Evolutionary conservation across 306 rosid genomes (phyloP).

Genomic region (Trifolium fragiferum): DNA sequence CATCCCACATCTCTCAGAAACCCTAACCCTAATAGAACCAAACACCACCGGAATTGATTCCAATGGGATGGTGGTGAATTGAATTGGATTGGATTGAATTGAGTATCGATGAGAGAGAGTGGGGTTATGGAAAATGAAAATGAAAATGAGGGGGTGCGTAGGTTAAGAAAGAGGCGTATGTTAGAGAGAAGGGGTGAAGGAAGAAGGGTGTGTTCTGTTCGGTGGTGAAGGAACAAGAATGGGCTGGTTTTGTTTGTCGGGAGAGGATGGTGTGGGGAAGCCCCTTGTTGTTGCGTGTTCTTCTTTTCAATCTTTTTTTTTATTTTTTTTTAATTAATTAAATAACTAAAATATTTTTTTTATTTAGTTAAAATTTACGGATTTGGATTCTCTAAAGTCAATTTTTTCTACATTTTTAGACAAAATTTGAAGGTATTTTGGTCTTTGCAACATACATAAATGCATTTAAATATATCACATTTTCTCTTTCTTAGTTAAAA

Average conservation of each 20-base stretch:
- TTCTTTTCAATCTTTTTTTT: conserved; percentile 44
- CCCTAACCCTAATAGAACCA: conserved; percentile 52
- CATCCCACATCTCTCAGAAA: conserved; percentile 95
- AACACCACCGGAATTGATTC: too few species aligned
- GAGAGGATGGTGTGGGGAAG: conserved; percentile 65
- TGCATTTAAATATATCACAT: too few species aligned
- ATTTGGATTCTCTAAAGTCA: too few species aligned
- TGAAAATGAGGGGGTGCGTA: conserved; percentile 41
- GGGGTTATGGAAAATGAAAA: conserved; percentile 20
- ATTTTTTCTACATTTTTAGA: too few species aligned
- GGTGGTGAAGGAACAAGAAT: conserved; percentile 74
- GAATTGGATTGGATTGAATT: too few species aligned
- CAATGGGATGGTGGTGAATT: too few species aligned
- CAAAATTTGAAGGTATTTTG: too few species aligned
- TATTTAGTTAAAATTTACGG: too few species aligned
- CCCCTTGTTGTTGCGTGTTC: conserved; percentile 50
- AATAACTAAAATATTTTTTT: background rate
- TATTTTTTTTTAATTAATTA: background rate
- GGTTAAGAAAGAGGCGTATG: conserved; percentile 51
- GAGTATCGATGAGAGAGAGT: too few species aligned
- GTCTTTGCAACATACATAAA: too few species aligned
- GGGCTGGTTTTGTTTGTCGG: conserved; percentile 59
- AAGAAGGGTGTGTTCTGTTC: conserved; percentile 52
- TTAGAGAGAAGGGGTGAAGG: conserved; percentile 34
- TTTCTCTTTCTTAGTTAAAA: too few species aligned